phyloP scores from a whole-genome alignment of 1,284 basidiomycete species.

The Ustanciosporium gigantosporum region DNA sequence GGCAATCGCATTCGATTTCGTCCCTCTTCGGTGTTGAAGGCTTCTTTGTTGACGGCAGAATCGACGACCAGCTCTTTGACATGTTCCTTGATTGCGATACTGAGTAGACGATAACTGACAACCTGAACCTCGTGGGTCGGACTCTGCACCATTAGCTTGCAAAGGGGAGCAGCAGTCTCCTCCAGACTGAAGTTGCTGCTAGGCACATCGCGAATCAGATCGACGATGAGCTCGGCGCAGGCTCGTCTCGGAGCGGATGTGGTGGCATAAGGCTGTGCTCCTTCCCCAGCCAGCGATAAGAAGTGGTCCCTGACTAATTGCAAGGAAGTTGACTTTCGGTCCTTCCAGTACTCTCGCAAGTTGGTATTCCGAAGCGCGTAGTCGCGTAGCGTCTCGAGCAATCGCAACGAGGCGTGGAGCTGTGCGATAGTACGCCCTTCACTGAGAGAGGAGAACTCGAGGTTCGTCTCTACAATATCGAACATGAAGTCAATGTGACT shows the following conservation, averaged over 20 bases:
- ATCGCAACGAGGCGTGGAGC: slow-evolving; percentile 71
- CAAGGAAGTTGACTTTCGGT: slow-evolving; percentile 67
- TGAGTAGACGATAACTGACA: slow-evolving; percentile 32
- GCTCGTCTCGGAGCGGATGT: slow-evolving; percentile 14
- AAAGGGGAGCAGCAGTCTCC: slow-evolving; percentile 15
- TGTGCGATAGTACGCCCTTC: slow-evolving; percentile 69
- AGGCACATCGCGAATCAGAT: slow-evolving; percentile 39
- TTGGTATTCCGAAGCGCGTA: slow-evolving; percentile 74
- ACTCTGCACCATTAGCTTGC: slow-evolving; percentile 29
- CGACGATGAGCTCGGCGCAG: slow-evolving; percentile 35
- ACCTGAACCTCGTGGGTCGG: slow-evolving; percentile 42
- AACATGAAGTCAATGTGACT: slow-evolving; percentile 90
- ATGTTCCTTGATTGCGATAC: slow-evolving; percentile 24
- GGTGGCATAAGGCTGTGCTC: background rate
- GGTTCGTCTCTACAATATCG: slow-evolving; percentile 82
- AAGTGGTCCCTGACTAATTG: slow-evolving; percentile 69
- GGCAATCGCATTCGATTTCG: slow-evolving; percentile 18
- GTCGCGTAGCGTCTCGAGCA: slow-evolving; percentile 74
- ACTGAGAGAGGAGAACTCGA: slow-evolving; percentile 73
- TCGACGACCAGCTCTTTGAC: slow-evolving; percentile 53
- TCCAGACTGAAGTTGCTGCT: slow-evolving; percentile 19
- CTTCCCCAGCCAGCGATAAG: slow-evolving; percentile 58
- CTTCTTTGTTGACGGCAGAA: slow-evolving; percentile 25
- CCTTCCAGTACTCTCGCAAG: slow-evolving; percentile 72
- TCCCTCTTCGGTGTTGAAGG: slow-evolving; percentile 17